phyloP scores from a whole-genome alignment of 163 green algal genomes.

The Volvox carteri region DNA sequence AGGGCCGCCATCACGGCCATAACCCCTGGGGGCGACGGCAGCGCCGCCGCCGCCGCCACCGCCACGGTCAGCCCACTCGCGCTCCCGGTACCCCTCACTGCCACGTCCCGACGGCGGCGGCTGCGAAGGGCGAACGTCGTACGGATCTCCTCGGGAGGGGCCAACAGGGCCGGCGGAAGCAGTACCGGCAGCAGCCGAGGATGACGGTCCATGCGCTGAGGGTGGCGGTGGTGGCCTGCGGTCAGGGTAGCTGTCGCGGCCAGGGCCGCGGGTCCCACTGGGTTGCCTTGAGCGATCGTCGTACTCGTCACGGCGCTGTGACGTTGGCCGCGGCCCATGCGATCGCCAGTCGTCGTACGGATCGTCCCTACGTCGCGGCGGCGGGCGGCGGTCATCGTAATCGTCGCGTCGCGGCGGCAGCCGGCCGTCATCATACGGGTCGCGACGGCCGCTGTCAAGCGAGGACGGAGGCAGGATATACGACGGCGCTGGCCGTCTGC shows the following conservation, averaged over 20 bases:
- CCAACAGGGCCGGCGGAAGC: neutral
- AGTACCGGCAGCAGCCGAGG: neutral
- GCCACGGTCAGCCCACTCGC: constrained; percentile 12
- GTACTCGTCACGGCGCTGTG: neutral
- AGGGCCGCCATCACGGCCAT: neutral
- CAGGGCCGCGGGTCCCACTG: neutral
- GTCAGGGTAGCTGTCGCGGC: neutral
- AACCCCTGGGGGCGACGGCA: neutral
- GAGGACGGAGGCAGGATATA: neutral
- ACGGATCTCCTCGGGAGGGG: neutral
- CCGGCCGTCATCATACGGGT: constrained; percentile 1
- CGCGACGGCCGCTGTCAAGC: neutral
- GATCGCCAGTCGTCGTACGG: neutral
- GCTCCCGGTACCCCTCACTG: neutral
- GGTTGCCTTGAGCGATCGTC: neutral
- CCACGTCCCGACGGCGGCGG: constrained; percentile 1
- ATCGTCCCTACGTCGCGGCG: neutral
- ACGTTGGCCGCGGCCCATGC: neutral
- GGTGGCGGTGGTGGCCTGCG: neutral
- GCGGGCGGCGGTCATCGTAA: neutral
- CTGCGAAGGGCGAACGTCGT: constrained; percentile 9
- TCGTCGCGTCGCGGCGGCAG: neutral
- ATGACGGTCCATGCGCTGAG: neutral
- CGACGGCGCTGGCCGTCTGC: neutral
- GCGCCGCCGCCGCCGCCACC: neutral